Conservation (phyloP, 371 early-diverging fungal species). For the Chytridium lagenaria region DNA sequence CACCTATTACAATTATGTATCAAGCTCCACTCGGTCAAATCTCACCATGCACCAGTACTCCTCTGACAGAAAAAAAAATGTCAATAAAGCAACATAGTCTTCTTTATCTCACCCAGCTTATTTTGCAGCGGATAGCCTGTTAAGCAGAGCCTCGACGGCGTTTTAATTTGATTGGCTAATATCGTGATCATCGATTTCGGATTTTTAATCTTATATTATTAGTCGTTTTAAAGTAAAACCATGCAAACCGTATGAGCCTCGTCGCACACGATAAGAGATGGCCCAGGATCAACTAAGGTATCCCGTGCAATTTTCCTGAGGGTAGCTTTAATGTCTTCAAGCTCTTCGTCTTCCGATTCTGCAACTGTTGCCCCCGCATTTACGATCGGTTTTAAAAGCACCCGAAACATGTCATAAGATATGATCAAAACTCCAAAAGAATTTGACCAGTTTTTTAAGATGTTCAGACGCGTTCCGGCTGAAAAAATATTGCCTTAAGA, state of each 20-base stretch:
- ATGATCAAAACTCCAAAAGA: constrained; percentile 72
- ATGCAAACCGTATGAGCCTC: constrained; percentile 74
- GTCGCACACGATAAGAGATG: constrained; percentile 78
- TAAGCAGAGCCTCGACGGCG: constrained; percentile 72
- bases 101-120: constrained; percentile 59
- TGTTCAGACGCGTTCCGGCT: constrained; percentile 22
- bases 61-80: constrained; percentile 40
- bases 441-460: constrained; percentile 60
- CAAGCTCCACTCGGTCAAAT: not conserved
- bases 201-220: constrained; percentile 70
- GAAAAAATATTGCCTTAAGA: not conserved
- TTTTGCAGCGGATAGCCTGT: constrained; percentile 93
- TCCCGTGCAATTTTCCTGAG: not conserved
- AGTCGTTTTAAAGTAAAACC: not conserved
- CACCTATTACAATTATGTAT: constrained; percentile 35
- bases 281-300: constrained; percentile 50
- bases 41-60: constrained; percentile 70
- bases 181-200: constrained; percentile 52
- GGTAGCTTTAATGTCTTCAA: too few relatives aligned
- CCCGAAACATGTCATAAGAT: constrained; percentile 64
- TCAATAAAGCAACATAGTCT: not conserved
- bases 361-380: too few relatives aligned
- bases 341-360: too few relatives aligned
- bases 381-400: too few relatives aligned
- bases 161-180: constrained; percentile 55